These are phyloP conservation scores for Marchantia paleacea DNA, from an alignment of 225 moss, liverwort and hornwort species.

Conservation along the genomic window DNA sequence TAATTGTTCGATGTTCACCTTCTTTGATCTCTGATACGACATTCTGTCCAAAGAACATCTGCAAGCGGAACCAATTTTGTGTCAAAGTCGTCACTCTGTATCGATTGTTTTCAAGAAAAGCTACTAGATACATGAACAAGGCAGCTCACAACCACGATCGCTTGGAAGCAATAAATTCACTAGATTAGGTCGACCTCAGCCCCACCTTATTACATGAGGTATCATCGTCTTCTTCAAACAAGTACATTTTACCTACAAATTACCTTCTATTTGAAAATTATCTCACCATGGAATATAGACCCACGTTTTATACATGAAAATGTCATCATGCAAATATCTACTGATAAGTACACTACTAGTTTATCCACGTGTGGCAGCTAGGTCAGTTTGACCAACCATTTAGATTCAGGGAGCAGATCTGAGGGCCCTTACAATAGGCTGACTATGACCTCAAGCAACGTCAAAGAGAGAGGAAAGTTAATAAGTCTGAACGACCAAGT, in stretches of 20 bases:
- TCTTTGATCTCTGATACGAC: constrained; percentile 19
- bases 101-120: not conserved
- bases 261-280: no score
- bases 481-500: no score
- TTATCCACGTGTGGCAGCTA: not conserved
- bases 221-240: no score
- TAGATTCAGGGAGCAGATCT: not conserved
- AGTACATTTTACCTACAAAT: no score
- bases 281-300: not conserved
- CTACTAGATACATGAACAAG: not conserved
- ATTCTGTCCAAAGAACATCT: constrained; percentile 50
- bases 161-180: no score
- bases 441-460: not conserved
- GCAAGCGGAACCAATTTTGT: constrained; percentile 1
- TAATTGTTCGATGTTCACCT: constrained; percentile 11
- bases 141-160: not conserved
- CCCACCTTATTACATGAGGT: no score
- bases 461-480: not conserved
- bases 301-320: not conserved
- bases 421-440: not conserved
- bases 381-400: not conserved
- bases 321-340: not conserved
- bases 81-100: not conserved
- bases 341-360: not conserved
- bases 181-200: no score